Evolutionary conservation across 192 early-diverging fungal genomes (phyloP).

Genomic region (Funneliformis geosporum): DNA sequence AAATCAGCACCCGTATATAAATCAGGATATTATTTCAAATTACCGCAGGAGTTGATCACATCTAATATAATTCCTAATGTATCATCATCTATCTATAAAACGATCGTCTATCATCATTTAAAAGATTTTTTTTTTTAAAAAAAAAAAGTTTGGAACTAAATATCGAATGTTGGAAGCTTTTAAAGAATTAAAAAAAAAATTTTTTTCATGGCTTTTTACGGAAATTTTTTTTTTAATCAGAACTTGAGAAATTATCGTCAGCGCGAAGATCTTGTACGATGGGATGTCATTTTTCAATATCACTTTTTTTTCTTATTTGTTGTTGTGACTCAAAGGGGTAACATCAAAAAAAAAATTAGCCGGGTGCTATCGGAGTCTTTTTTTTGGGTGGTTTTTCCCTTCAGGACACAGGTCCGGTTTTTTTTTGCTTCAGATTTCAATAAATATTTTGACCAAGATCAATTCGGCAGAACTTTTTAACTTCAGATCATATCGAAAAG

Average conservation of each 20-base stretch:
- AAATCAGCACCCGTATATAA: not conserved
- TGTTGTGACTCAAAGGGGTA: not conserved
- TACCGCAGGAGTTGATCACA: not conserved
- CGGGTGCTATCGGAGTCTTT: not conserved
- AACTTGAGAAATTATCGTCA: not conserved
- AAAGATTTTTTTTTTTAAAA: not conserved
- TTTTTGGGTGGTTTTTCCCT: not conserved
- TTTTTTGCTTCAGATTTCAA: not conserved
- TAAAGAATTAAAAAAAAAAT: not conserved
- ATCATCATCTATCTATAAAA: not conserved
- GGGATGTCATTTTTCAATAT: not conserved
- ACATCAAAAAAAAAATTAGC: not conserved
- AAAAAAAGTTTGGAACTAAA: not conserved
- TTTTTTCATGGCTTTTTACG: not conserved
- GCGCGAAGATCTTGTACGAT: not conserved
- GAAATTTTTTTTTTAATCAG: not conserved
- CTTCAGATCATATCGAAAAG: not conserved
- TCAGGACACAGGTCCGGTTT: not conserved
- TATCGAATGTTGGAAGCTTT: too few species aligned
- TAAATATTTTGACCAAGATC: not conserved
- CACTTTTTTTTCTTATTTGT: not conserved
- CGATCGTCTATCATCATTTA: not conserved
- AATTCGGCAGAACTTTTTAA: not conserved
- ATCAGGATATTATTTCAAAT: not conserved
- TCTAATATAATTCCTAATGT: not conserved